Conservation (phyloP, 257 asterid genomes). For the Marsdenia floribunda region DNA sequence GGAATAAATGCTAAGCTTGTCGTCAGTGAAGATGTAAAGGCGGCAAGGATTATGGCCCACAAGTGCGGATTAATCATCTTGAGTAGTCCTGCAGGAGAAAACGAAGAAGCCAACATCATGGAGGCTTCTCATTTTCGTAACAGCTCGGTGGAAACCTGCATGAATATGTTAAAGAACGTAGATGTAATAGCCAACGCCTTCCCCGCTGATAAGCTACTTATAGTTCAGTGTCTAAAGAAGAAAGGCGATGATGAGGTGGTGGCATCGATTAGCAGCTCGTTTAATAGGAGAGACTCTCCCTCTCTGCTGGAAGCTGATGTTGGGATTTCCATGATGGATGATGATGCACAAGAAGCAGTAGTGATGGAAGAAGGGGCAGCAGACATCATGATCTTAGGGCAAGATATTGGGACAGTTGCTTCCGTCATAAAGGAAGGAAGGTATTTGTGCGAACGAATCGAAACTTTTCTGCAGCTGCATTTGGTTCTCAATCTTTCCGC, state of each 20-base stretch:
- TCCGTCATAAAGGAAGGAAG: constrained; percentile 29
- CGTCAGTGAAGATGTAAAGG: no score
- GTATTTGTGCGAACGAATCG: constrained; percentile 20
- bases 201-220: constrained; percentile 30
- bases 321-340: constrained; percentile 29
- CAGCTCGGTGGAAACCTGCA: constrained; percentile 12
- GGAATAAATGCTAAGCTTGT: constrained; percentile 28
- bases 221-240: constrained; percentile 29
- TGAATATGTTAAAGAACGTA: constrained; percentile 17
- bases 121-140: constrained; percentile 30
- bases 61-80: constrained; percentile 18
- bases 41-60: no score
- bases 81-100: constrained; percentile 17
- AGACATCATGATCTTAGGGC: constrained; percentile 13
- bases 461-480: constrained; percentile 28
- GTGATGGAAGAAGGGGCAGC: constrained; percentile 15
- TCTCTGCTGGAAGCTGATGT: constrained; percentile 36
- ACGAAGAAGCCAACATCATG: constrained; percentile 13
- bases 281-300: constrained; percentile 30
- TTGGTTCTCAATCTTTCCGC: constrained; percentile 30
- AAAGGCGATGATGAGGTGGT: constrained; percentile 22
- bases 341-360: constrained; percentile 21
- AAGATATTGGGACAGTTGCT: constrained; percentile 17
- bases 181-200: constrained; percentile 28
- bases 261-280: constrained; percentile 16